Base-by-base conservation (phyloP, 148 eudicot genomes). In the Amaranthus hypochondriacus region DNA sequence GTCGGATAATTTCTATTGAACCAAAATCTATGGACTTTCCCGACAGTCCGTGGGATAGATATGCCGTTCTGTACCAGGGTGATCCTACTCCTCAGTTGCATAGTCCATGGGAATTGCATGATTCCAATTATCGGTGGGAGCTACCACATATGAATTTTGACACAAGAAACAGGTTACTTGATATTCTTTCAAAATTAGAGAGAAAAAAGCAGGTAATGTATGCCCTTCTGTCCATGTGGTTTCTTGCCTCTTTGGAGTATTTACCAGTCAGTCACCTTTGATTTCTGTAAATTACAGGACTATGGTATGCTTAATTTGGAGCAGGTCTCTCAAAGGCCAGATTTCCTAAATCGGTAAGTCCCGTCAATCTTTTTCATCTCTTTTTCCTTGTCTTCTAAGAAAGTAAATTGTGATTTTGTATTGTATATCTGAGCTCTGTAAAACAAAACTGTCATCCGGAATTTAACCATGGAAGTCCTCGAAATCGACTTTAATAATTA, bases 21-120 rank as follows among this genome's bases (percentile, higher is more conserved):
- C 87, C 89, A 48, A 86, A 85, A 66, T 87, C 86, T 58, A 48
- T 2, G 47, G 87, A 87, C 5, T 95, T 83, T 80, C 97, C 93
- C 14, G 89, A 84, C 67, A 95, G 98, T 79, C 98, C 97, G 59
- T 95, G 98, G 98, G 96, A 92, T 76, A 88, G 89, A 76, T 90
- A 73, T 79, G 68, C 14, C 13, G 80, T 95, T 28, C 78, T 73
- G 68, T 94, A 94, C 80, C 76, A 83, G 66, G 72, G 75, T 14
- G 96, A 88, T 76, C 66, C 84, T 39, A 76, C 10, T 18, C 18
- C 18, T 4, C 81, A 81, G 58, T 67, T 46, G 18, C 98, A 94
- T 79, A 80, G 93, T 80, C 97, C 98, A 65, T 95, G 98, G 98
- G 97, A 95, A 82, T 79, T 95, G 48, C 89, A 88, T 69, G 89